These are phyloP conservation scores for Sugiyamaella marilandica DNA, from an alignment of 805 yeast species.

Conservation along the genomic window DNA sequence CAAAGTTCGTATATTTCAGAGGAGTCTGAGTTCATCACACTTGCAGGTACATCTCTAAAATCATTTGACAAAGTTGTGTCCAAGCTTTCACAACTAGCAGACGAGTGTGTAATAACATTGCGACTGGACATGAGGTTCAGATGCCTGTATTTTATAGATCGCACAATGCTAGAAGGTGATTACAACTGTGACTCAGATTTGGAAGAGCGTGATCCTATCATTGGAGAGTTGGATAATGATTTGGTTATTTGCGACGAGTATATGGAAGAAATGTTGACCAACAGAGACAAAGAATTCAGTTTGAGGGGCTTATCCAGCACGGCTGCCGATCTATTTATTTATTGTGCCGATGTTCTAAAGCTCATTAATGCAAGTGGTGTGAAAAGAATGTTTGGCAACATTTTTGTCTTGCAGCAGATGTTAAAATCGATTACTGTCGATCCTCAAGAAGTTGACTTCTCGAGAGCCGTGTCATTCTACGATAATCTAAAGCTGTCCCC, in stretches of 20 bases:
- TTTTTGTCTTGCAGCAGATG: constrained; percentile 64
- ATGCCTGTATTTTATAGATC: constrained; percentile 47
- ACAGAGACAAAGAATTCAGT: constrained; percentile 31
- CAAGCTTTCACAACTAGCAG: constrained; percentile 24
- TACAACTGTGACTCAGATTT: constrained; percentile 51
- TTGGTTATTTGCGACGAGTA: constrained; percentile 44
- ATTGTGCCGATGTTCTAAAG: constrained; percentile 46
- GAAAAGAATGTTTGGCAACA: constrained; percentile 53
- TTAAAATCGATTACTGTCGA: constrained; percentile 51
- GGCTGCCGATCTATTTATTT: constrained; percentile 48
- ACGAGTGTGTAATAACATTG: constrained; percentile 38
- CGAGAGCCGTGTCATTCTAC: constrained; percentile 50
- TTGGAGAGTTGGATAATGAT: constrained; percentile 48
- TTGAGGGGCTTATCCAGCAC: constrained; percentile 48
- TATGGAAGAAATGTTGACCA: constrained; percentile 33
- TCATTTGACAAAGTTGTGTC: constrained; percentile 28
- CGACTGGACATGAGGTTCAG: constrained; percentile 55
- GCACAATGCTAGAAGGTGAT: constrained; percentile 44
- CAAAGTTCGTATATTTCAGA: constrained; percentile 1
- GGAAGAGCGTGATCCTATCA: constrained; percentile 55
- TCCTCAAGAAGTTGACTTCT: constrained; percentile 52
- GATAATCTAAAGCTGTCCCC: constrained; percentile 50
- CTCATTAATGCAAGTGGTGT: constrained; percentile 56
- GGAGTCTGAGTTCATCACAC: constrained; percentile 17
- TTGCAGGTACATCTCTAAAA: constrained; percentile 24